Evolutionary conservation across 2,329 filamentous ascomycete species (phyloP), one percentile per base, ranked within the genome.

Genomic region (Penicillium oxalicum): DNA sequence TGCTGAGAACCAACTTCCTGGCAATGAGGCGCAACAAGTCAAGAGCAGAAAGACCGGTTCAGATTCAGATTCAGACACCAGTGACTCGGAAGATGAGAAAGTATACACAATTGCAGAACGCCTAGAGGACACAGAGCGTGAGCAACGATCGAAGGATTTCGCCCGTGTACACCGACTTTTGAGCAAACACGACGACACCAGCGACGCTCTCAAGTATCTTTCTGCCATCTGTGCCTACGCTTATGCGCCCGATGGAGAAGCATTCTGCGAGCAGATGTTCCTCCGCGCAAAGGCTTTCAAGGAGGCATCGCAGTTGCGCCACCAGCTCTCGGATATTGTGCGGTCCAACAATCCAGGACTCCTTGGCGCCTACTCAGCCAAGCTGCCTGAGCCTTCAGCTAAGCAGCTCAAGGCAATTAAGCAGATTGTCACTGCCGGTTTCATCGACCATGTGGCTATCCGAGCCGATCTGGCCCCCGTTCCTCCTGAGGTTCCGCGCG

Each of bases 381-480:
- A 77, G 70, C 57, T 91, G 71, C 69, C 80, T 66, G 64, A 83
- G 64, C 73, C 78, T 74, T 79, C 80, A 0, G 73, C 82, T 5
- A 86, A 83, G 56, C 85, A 90, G 62, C 74, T 94, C 27, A 83
- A 84, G 40, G 83, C 88, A 0, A 75, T 98, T 27, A 95, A 94
- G 67, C 88, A 96, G 64, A 94, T 97, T 72, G 83, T 88, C 24
- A 88, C 91, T 0, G 86, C 89, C 0, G 93, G 91, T 1, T 97
- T 96, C 72, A 83, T 97, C 61, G 93, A 98, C 69, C 87, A 96
- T 58, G 80, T 98, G 36, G 93, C 93, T 40, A 90, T 97, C 58
- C 87, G 93, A 51, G 88, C 88, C 4, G 91, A 98, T 67, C 75
- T 89, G n/a, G 78, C 88, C 0, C 88, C 89, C 0, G 78, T 77